phyloP scores from a whole-genome alignment of 495 filamentous ascomycete genomes.

The Xylaria intraflava region DNA sequence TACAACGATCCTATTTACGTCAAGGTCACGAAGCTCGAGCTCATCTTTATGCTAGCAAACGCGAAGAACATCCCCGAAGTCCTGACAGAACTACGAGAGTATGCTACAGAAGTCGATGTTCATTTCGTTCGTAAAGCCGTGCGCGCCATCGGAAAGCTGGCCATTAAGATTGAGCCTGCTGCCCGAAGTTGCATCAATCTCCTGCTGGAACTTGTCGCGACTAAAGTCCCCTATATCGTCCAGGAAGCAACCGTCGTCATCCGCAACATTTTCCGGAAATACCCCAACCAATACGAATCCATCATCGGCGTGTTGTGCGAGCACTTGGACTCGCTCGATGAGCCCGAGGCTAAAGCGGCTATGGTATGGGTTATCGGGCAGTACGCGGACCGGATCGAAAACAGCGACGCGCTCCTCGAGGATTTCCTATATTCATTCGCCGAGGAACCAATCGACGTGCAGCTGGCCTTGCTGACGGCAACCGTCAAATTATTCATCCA shows the following conservation, averaged over 20 bases:
- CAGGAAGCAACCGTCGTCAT: constrained; percentile 99
- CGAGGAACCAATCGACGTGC: constrained; percentile 91
- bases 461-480: constrained; percentile 88
- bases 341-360: constrained; percentile 98
- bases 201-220: constrained; percentile 85
- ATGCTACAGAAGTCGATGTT: constrained; percentile 97
- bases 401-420: constrained; percentile 86
- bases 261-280: constrained; percentile 98
- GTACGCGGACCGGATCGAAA: constrained; percentile 94
- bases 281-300: constrained; percentile 95
- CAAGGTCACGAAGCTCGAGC: constrained; percentile 96
- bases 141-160: constrained; percentile 93
- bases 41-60: constrained; percentile 98
- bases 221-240: constrained; percentile 99
- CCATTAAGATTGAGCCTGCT: constrained; percentile 97
- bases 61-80: constrained; percentile 96
- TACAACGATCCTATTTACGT: constrained; percentile 99
- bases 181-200: constrained; percentile 86
- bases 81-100: constrained; percentile 89
- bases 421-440: constrained; percentile 91
- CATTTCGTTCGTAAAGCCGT: constrained; percentile 98
- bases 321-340: constrained; percentile 93
- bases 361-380: constrained; percentile 99
- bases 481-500: constrained; percentile 99
- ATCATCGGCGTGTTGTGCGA: constrained; percentile 95